Evolutionary conservation across 441 rosid species (phyloP), one percentile per base, ranked within the genome.

Genomic region (Adansonia rubrostipa): DNA sequence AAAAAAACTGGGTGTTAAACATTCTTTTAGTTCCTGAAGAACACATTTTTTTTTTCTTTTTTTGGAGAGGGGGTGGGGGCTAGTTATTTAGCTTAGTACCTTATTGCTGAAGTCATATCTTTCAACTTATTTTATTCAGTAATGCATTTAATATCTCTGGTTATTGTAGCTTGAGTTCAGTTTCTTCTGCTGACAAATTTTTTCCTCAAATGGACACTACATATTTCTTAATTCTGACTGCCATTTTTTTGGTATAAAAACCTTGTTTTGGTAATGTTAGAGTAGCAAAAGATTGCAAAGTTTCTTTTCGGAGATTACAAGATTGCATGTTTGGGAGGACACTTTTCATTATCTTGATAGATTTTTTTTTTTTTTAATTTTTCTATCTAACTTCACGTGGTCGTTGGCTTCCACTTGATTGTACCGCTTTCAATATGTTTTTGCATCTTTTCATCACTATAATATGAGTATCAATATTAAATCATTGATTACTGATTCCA

Each of bases 391-490:
- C 48, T 67, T 73, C 78, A 79, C 73, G 47, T 80, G 76, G 66
- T 24, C 64, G 51, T 68, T 73, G 82, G 84, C 75, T 78, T 71
- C 77, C 74, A 45, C 80, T 68, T 62, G 53, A 24, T 42, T 53
- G 58, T 54, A 2, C 57, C 36, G 77, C 19, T 62, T 57, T 74
- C 47, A 51, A 40, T 20, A 48, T 66, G 22, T 4, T 19, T 13
- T 53, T 50, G 17, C 17, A n/a, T 73, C 54, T 67, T 66, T 67
- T 44, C 17, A 5, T 71, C 17, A 24, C n/a, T 62, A 7, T 60
- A 74, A 19, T 58, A 58, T 9, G 9, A 73, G 17, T 56, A 22
- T 53, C 24, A 62, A n/a, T 65, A 20, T 24, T 60, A 50, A 48
- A 40, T 65, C 17, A 64, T 60, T 42, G 54, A 42, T 42, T 50